Conservation (phyloP, 2,329 filamentous ascomycete species). For the Pseudocercospora crystallina region DNA sequence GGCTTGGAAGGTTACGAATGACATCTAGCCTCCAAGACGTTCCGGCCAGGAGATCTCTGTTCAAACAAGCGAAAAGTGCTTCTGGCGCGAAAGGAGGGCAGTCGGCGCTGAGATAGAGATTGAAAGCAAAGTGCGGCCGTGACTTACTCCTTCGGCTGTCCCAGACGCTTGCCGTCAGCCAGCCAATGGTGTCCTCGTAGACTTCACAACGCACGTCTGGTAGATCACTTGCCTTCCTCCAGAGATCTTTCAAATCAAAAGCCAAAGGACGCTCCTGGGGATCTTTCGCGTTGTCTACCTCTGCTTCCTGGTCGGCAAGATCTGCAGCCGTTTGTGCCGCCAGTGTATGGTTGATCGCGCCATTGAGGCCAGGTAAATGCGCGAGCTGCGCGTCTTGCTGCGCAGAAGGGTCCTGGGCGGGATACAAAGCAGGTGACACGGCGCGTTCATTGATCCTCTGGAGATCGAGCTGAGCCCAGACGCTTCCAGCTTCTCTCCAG, state of each 20-base stretch:
- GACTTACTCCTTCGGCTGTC: not conserved
- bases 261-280: not conserved
- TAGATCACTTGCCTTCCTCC: not conserved
- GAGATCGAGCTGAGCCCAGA: not conserved
- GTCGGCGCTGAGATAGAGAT: constrained; percentile 2
- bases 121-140: constrained; percentile 1
- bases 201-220: not conserved
- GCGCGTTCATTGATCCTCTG: not conserved
- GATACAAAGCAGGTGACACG: not conserved
- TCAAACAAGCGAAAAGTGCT: not conserved
- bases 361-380: not conserved
- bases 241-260: not conserved
- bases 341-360: not conserved
- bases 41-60: not conserved
- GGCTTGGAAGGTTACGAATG: not conserved
- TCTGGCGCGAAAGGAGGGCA: not conserved
- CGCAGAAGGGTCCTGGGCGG: constrained; percentile 2
- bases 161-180: constrained; percentile 4
- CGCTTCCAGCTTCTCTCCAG: not conserved
- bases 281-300: not conserved
- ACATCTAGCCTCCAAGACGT: constrained; percentile 2
- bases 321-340: not conserved
- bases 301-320: no score
- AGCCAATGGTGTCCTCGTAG: constrained; percentile 1
- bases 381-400: not conserved